Evolutionary conservation across 257 asterid genomes (phyloP), one percentile per base, ranked within the genome.

Genomic region (Knoxia roxburghii): DNA sequence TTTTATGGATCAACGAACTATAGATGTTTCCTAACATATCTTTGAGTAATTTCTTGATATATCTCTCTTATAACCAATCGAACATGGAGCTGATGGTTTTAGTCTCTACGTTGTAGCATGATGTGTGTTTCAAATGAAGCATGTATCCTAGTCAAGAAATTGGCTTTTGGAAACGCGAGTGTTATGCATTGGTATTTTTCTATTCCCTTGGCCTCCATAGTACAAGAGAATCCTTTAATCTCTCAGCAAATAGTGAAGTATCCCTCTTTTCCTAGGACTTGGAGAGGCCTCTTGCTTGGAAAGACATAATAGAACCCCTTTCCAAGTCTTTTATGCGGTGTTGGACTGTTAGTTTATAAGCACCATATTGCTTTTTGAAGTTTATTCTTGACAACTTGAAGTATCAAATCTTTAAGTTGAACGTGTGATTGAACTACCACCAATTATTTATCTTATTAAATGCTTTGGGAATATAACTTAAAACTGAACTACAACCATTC

Each of bases 391-490:
- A 6, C 9, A 2, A 57, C 23, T 10, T 5, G 18, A 30, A 27
- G 43, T 59, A 57, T 55, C n/a, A 55, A 55, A 30, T 57, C 39
- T 30, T 32, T 30, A 57, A 27, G 63, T 32, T 57, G 24, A 57
- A 32, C 4, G 4, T 32, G 23, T n/a, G 35, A 37, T 7, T 30
- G 64, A 58, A 39, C 27, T 18, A 13, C 43, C 13, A 5, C 37
- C 63, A 57, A 35, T 26, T 0, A 17, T 45, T 45, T 58, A 33
- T n/a, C 40, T 49, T 7, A 27, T 46, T 27, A 46, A 29, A 17
- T 61, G 26, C 41, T 64, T 64, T 64, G 55, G 23, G 39, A 64
- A 64, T 26, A 27, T 50, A 46, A 64, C 2, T 46, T 27, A 30
- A 29, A 45, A 24, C 41, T 30, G 20, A 17, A 2, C 40, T 46